Base-by-base conservation (phyloP, 225 moss, liverwort and hornwort genomes). In the Physcomitrellopsis africana region DNA sequence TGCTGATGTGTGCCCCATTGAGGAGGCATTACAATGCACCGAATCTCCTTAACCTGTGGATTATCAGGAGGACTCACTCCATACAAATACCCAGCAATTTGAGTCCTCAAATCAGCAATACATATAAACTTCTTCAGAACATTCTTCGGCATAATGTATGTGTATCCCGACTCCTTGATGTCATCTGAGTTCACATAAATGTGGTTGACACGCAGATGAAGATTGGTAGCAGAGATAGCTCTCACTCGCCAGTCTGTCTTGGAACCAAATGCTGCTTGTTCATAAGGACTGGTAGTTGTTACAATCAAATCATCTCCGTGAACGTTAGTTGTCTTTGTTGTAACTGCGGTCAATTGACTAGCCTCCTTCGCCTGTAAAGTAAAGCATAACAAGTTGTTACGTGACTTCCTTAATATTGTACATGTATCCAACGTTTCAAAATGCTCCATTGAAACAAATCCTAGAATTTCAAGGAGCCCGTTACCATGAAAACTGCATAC, bases 211-310 rank as follows among this genome's bases (percentile, higher is more conserved):
- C 99, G 93, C 69, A 99, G 84, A 80, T 99, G 95, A 14, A 99
- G 86, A 82, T 99, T 99, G 10, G 99, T 99, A 5, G 99, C 99
- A 74, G 99, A 99, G 22, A 99, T 99, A 17, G 99, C 99, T 80
- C 99, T 89, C 32, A 99, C 99, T 77, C 99, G 92, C 99, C 99
- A 99, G 72, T 99, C 99, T 62, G 99, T 99, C 82, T 95, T 99
- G 11, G 99, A 99, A 63, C 99, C 99, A 69, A 99, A 99, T 12
- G 99, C 99, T 76, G 95, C 92, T 80, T 99, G 99, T 86, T 99
- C 99, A 70, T 99, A 99, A 17, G 99, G 99, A 85, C 99, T 99
- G 29, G 99, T 95, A 10, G 99, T 99, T 1, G 99, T 99, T 32
- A 99, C 99, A 78, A 99, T 99, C 86, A 99, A 72, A 63, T 99